Evolutionary conservation across 257 asterid genomes (phyloP).

Genomic region (Solanum pinnatisectum): DNA sequence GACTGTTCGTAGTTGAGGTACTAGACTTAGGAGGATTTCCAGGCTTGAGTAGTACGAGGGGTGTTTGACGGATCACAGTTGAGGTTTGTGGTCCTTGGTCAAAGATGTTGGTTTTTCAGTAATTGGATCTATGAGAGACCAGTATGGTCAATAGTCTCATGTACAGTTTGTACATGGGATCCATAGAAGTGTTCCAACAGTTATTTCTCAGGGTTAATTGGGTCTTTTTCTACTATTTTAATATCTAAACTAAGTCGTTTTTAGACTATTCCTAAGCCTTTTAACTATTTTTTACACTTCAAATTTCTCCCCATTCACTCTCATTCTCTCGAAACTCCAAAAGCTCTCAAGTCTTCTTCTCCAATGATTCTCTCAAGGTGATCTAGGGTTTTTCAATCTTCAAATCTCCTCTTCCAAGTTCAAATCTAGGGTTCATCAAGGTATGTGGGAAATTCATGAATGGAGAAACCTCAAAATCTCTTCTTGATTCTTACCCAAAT

Average conservation of each 20-base stretch:
- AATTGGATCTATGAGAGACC: neutral
- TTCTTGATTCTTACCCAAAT: neutral
- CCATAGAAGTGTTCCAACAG: neutral
- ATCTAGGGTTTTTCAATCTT: neutral
- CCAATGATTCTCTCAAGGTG: neutral
- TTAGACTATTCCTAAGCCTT: neutral
- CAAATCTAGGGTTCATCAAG: neutral
- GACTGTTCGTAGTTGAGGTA: neutral
- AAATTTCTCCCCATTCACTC: neutral
- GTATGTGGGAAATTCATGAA: neutral
- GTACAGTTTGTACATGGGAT: neutral
- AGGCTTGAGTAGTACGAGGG: neutral
- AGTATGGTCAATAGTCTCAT: neutral
- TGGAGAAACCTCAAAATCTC: neutral
- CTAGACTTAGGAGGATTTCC: neutral
- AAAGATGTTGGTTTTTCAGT: neutral
- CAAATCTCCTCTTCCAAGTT: neutral
- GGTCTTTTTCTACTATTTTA: neutral
- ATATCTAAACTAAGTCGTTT: neutral
- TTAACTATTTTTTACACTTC: neutral
- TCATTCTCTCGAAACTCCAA: neutral
- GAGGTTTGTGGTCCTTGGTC: neutral
- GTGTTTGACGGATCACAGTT: neutral
- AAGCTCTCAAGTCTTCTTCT: neutral
- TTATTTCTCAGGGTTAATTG: neutral